These are phyloP conservation scores for Litchi chinensis DNA, from an alignment of 345 rosid genomes.

Conservation along the genomic window DNA sequence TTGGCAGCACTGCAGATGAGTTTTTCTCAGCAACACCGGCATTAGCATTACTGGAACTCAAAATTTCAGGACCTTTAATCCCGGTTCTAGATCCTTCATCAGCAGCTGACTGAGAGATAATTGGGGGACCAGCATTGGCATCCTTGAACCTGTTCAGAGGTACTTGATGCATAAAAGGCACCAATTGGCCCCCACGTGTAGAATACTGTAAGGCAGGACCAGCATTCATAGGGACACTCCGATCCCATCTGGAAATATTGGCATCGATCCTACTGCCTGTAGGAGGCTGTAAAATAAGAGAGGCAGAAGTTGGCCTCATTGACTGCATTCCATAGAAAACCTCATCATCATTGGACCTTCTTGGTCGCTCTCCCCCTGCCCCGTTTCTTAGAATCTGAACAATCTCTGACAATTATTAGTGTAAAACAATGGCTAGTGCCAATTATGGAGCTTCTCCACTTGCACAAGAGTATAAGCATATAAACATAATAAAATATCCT, in stretches of 20 bases:
- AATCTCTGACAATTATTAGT: constrained; percentile 11
- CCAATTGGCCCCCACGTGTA: constrained; percentile 61
- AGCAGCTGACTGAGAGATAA: constrained; percentile 77
- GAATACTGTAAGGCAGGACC: constrained; percentile 56
- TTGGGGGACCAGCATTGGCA: constrained; percentile 49
- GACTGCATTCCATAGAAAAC: constrained; percentile 43
- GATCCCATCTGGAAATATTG: constrained; percentile 52
- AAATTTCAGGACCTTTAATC: constrained; percentile 68
- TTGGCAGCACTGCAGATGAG: constrained; percentile 40
- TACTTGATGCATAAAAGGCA: constrained; percentile 63
- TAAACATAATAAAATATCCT: constrained; percentile 12
- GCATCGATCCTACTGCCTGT: constrained; percentile 48
- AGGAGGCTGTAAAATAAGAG: constrained; percentile 54
- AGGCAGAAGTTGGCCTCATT: constrained; percentile 50
- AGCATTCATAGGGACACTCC: constrained; percentile 43
- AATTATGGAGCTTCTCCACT: constrained; percentile 7
- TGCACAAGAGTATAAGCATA: constrained; percentile 3
- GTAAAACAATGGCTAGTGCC: constrained; percentile 8
- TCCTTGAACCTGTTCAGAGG: constrained; percentile 72
- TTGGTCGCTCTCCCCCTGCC: constrained; percentile 47
- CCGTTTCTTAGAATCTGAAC: constrained; percentile 69
- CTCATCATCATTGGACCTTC: constrained; percentile 63
- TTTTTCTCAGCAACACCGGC: constrained; percentile 42
- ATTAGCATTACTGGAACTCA: constrained; percentile 49
- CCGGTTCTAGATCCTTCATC: constrained; percentile 99